Base-by-base conservation (phyloP, 2,329 filamentous ascomycete genomes). In the Alternaria atra region DNA sequence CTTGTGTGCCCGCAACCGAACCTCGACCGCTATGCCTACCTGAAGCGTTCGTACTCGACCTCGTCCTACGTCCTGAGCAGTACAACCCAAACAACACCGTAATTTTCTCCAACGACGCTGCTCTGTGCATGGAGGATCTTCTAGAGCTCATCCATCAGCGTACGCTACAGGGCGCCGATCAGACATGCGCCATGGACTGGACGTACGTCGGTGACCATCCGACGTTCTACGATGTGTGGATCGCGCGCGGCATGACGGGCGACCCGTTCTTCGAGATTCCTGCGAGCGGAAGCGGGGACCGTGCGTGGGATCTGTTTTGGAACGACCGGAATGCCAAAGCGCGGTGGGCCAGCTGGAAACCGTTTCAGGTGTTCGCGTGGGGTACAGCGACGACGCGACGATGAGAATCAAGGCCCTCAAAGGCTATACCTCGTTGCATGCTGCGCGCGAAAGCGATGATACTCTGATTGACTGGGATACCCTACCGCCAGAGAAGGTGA, bases 31-130 rank as follows among this genome's bases (percentile, higher is more conserved):
- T n/a, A n/a, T n/a, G n/a, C n/a, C n/a, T n/a, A n/a, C n/a, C n/a
- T n/a, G n/a, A n/a, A n/a, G n/a, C n/a, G n/a, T n/a, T n/a, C n/a
- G n/a, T n/a, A n/a, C n/a, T n/a, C n/a, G 85, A 85, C 0, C 74
- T 87, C 3, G 52, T 80, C 32, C 59, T 58, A 2, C 23, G 69
- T 35, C 91, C 97, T 60, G 93, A 97, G 81, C 87, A 93, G 75
- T 98, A 97, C 85, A 97, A 97, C 81, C 93, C 93, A 47, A 94
- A 98, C 83, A 95, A 94, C 47, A 96, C 95, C 43, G 87, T 89
- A 60, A 86, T 92, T 65, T 94, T 98, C 79, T 92, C 97, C 85
- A 90, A 91, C 77, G 97, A 98, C 81, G 89, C 98, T 56, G 55
- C 60, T 15, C 40, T 71, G 3, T 75, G 72, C 55, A 60, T 67